Evolutionary conservation across 2,329 filamentous ascomycete species (phyloP), one percentile per base, ranked within the genome.

Genomic region (Dactylellina leptospora): DNA sequence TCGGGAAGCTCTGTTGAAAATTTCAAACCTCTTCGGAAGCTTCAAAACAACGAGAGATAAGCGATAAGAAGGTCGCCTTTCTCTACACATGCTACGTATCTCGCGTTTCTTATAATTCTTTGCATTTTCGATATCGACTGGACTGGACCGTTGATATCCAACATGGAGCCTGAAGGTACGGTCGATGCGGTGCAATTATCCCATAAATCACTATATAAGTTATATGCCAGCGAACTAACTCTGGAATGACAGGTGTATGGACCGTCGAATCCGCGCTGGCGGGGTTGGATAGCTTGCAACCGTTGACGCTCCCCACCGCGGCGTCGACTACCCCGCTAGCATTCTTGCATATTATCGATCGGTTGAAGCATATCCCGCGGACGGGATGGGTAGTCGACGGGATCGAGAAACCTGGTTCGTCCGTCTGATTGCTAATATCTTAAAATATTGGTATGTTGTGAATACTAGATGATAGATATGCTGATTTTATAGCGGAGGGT

Each of bases 351-450:
- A 63, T 71, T 25, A 59, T 71, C 33, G 66, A 71, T 23, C 58
- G 66, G 28, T 45, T 71, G 36, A 71, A 71, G 33, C 66, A 71
- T 28, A 71, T 71, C 18, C 66, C 66, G 16, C 50, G 66, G 10
- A 71, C 66, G 8, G 66, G 66, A 11, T 71, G 66, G 66, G 58
- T 71, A 0, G 58, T 63, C 11, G 51, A 58, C 16, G 66, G 66
- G 1, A 38, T 71, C 27, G 66, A 71, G 11, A 71, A 71, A n/a
- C 66, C 66, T 9, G 66, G 66, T 71, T 48, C 20, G 51, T 60
- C 2, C 5, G 9, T 13, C n/a, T n/a, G n/a, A n/a, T n/a, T n/a
- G 30, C n/a, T 30, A 22, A 2, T 20, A 16, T 18, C 36, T 38
- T 18, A 5, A 10, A 10, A 2, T 36, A 36, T 36, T 36, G 30